Evolutionary conservation across 192 early-diverging fungal species (phyloP).

Genomic region (Allomyces javanicus): DNA sequence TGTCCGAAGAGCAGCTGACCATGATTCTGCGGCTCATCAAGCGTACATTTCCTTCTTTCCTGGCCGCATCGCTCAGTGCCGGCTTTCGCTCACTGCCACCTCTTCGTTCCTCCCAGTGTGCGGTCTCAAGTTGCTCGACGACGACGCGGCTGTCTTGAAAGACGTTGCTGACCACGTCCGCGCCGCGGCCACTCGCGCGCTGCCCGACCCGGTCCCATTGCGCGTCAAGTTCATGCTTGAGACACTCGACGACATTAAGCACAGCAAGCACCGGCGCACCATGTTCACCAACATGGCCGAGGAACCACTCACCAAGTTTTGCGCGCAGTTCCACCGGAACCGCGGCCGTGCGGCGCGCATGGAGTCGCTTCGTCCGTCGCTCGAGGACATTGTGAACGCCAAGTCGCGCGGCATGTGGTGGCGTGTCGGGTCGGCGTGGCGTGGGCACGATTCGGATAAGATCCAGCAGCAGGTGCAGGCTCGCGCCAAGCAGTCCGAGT

Average conservation of each 20-base stretch:
- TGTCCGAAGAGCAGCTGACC: conserved; percentile 74
- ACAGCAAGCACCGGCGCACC: conserved; percentile 66
- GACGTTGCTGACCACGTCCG: conserved; percentile 50
- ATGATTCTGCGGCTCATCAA: conserved; percentile 61
- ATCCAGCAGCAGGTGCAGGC: conserved; percentile 2
- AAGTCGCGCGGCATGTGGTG: conserved; percentile 92
- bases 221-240: conserved; percentile 89
- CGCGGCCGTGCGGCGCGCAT: conserved; percentile 2
- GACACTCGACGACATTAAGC: conserved; percentile 76
- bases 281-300: conserved; percentile 27
- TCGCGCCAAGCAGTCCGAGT: conserved; percentile 7
- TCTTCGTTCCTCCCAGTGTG: conserved; percentile 18
- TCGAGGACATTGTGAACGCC: conserved; percentile 65
- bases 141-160: conserved; percentile 81
- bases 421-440: conserved; percentile 90
- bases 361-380: conserved; percentile 63
- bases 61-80: neutral
- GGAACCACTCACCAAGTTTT: conserved; percentile 25
- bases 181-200: conserved; percentile 12
- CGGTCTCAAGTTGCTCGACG: conserved; percentile 66
- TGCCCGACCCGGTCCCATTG: conserved; percentile 16
- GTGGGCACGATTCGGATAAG: conserved; percentile 32
- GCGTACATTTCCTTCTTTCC: conserved; percentile 19
- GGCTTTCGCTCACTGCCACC: neutral
- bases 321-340: conserved; percentile 4